phyloP scores from a whole-genome alignment of 2,329 filamentous ascomycete genomes.

The Colletotrichum sansevieriae region DNA sequence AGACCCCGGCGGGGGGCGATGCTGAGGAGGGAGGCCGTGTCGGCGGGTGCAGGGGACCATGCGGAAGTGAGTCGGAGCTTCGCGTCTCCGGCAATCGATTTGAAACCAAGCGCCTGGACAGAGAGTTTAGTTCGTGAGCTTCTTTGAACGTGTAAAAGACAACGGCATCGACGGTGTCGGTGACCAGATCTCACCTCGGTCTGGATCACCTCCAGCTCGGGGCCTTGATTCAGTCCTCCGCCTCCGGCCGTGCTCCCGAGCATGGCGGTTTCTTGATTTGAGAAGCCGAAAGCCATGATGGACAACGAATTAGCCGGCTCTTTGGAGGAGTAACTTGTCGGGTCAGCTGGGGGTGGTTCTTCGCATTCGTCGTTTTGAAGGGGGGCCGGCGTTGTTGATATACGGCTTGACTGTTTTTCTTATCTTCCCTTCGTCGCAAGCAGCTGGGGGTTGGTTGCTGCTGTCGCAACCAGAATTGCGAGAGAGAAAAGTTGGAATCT shows the following conservation, averaged over 20 bases:
- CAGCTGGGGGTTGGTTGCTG: constrained; percentile 18
- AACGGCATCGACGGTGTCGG: constrained; percentile 41
- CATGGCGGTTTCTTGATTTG: constrained; percentile 59
- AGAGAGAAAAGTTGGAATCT: neutral
- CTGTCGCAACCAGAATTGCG: constrained; percentile 26
- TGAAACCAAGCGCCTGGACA: constrained; percentile 80
- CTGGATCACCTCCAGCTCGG: constrained; percentile 81
- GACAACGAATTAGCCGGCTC: constrained; percentile 53
- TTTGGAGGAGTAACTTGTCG: constrained; percentile 42
- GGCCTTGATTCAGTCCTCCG: constrained; percentile 62
- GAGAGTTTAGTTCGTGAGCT: constrained; percentile 43
- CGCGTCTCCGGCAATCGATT: constrained; percentile 81
- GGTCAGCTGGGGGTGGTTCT: constrained; percentile 46
- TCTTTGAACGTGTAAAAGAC: constrained; percentile 16
- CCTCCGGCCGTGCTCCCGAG: constrained; percentile 55
- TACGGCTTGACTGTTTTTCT: constrained; percentile 7
- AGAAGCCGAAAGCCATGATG: constrained; percentile 75
- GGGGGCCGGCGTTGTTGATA: constrained; percentile 29
- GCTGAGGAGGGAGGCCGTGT: constrained; percentile 85
- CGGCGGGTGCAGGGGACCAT: constrained; percentile 82
- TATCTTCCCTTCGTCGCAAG: constrained; percentile 10
- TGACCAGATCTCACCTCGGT: constrained; percentile 74
- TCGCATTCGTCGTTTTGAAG: constrained; percentile 42
- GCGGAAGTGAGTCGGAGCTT: constrained; percentile 84
- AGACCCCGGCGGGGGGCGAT: constrained; percentile 85